phyloP scores from a whole-genome alignment of 768 basidiomycete species.

The Pisolithus marmoratus region DNA sequence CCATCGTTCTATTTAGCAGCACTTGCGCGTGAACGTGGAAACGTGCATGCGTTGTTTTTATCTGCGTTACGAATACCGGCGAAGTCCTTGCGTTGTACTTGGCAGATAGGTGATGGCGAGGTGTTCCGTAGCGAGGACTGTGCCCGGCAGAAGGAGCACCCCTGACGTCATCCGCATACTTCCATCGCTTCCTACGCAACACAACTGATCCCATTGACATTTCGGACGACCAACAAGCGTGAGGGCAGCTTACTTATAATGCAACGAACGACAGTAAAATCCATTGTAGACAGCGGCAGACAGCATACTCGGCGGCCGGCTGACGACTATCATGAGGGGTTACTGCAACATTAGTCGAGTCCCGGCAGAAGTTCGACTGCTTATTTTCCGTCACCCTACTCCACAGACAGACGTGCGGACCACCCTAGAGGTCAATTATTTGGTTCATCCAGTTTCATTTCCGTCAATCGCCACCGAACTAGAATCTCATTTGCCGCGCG shows the following conservation, averaged over 20 bases:
- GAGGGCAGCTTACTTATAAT: too few relatives aligned
- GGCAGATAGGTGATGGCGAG: background rate
- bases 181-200: background rate
- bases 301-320: too few relatives aligned
- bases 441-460: too few relatives aligned
- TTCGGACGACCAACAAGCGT: background rate
- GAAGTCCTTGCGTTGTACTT: background rate
- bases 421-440: background rate
- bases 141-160: conserved; percentile 5
- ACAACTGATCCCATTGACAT: background rate
- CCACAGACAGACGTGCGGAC: background rate
- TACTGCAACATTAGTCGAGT: too few relatives aligned
- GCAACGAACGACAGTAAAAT: too few relatives aligned
- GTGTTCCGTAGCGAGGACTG: background rate
- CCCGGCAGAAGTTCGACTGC: too few relatives aligned
- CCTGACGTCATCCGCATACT: conserved; percentile 17
- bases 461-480: too few relatives aligned
- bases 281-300: too few relatives aligned
- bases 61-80: background rate
- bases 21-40: background rate
- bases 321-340: too few relatives aligned
- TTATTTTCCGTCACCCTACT: background rate
- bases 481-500: too few relatives aligned
- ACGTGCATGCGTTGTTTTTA: background rate
- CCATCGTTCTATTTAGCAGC: background rate